Evolutionary conservation across 2,329 filamentous ascomycete species (phyloP).

Genomic region (Leptographium lundbergii): DNA sequence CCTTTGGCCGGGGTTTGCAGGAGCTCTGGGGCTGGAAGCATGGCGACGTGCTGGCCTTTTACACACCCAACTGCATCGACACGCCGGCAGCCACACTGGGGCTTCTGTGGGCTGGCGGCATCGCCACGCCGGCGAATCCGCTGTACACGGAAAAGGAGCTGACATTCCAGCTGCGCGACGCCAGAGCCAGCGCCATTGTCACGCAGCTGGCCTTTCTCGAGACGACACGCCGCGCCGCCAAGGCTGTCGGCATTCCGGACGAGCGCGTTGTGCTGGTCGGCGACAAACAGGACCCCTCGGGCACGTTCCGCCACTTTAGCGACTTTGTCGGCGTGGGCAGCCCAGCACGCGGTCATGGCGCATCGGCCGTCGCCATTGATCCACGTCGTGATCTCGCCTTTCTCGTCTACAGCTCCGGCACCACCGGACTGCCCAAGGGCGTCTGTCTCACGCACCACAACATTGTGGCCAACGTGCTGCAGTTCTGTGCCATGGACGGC

Average conservation of each 20-base stretch:
- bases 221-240: constrained; percentile 54
- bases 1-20: constrained; percentile 72
- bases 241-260: constrained; percentile 54
- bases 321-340: constrained; percentile 40
- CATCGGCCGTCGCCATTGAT: constrained; percentile 27
- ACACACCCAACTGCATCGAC: constrained; percentile 78
- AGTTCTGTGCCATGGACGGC: constrained; percentile 40
- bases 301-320: constrained; percentile 57
- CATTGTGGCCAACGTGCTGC: constrained; percentile 60
- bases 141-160: constrained; percentile 76
- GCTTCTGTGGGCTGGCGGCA: constrained; percentile 68
- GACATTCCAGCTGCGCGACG: constrained; percentile 71
- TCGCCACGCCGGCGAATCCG: constrained; percentile 78
- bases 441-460: constrained; percentile 79
- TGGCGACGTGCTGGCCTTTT: constrained; percentile 72
- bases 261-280: constrained; percentile 68
- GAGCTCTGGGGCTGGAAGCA: constrained; percentile 66
- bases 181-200: constrained; percentile 58
- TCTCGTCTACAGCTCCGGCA: constrained; percentile 80
- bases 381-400: constrained; percentile 67
- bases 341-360: neutral
- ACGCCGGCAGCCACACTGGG: constrained; percentile 68
- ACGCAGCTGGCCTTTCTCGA: constrained; percentile 59
- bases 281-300: constrained; percentile 46
- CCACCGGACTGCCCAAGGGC: constrained; percentile 83